Percentiles rank a stretch among this genome's conserved stretches.
phyloP scores from a whole-genome alignment of 164 flowering plant genomes.

The Taxillus chinensis region DNA sequence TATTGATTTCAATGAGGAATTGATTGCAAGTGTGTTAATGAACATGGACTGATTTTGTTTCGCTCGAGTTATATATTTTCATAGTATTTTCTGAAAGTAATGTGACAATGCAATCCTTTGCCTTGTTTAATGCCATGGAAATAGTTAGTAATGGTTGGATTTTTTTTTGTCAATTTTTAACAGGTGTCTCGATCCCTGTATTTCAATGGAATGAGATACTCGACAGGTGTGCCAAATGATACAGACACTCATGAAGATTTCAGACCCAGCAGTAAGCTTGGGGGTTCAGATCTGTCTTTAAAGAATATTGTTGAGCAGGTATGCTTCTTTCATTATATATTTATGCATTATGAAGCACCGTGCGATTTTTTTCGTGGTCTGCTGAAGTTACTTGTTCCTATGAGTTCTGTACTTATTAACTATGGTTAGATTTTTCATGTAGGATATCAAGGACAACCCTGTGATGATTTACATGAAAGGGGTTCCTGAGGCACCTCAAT shows the following conservation, averaged over 20 bases:
- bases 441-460: conserved; percentile 89
- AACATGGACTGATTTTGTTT: not conserved
- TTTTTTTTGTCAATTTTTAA: conserved; percentile 1
- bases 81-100: not conserved
- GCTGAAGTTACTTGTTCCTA: not conserved
- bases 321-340: not conserved
- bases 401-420: not conserved
- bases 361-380: not conserved
- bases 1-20: not conserved
- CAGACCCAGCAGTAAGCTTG: conserved; percentile 53
- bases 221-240: conserved; percentile 46
- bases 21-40: too few relatives aligned
- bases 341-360: not conserved
- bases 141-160: not conserved
- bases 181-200: conserved; percentile 34
- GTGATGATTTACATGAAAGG: conserved; percentile 97
- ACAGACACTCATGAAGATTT: conserved; percentile 90
- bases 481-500: conserved; percentile 71
- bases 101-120: not conserved
- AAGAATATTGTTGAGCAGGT: conserved; percentile 79
- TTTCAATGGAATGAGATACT: conserved; percentile 31
- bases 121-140: not conserved
- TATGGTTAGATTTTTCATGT: conserved; percentile 7
- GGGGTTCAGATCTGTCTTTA: conserved; percentile 31
- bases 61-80: not conserved